phyloP scores from a whole-genome alignment of 2,329 filamentous ascomycete species.

The Thermothelomyces thermophilus region DNA sequence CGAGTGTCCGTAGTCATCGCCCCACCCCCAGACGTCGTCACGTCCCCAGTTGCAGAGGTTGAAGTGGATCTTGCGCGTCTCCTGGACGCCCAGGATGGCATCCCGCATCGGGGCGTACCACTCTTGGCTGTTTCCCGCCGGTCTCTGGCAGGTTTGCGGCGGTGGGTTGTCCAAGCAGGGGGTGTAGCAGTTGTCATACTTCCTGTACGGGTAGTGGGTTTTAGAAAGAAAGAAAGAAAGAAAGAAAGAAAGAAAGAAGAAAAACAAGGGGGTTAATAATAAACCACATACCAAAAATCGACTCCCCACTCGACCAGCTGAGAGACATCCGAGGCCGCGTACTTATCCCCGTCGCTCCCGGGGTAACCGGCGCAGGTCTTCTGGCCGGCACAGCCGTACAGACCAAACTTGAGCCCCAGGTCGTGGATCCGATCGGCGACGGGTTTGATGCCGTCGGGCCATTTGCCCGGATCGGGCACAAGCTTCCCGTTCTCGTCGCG shows the following conservation, averaged over 20 bases:
- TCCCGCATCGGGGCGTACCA: slow-evolving; percentile 18
- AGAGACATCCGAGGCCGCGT: slow-evolving; percentile 13
- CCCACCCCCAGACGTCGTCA: slow-evolving; percentile 20
- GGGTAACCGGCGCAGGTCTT: slow-evolving; percentile 21
- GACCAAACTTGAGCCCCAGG: slow-evolving; percentile 21
- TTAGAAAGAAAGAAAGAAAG: background rate
- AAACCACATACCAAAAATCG: slow-evolving; percentile 18
- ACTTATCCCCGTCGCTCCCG: slow-evolving; percentile 11
- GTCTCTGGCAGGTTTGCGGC: slow-evolving; percentile 15
- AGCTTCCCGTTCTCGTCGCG: slow-evolving; percentile 15
- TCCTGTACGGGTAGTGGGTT: slow-evolving; percentile 1
- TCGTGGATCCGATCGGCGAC: slow-evolving; percentile 18
- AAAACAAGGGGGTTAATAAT: background rate
- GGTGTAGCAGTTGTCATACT: slow-evolving; percentile 23
- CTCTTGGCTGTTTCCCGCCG: slow-evolving; percentile 13
- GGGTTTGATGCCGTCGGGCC: slow-evolving; percentile 19
- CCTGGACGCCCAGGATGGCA: slow-evolving; percentile 7
- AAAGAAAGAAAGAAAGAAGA: background rate
- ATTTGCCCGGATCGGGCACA: slow-evolving; percentile 20
- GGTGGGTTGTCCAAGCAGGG: slow-evolving; percentile 14
- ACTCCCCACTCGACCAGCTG: slow-evolving; percentile 19
- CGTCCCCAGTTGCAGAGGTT: slow-evolving; percentile 22
- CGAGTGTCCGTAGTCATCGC: slow-evolving; percentile 13
- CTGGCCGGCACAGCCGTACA: slow-evolving; percentile 20
- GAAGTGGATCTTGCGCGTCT: slow-evolving; percentile 12